phyloP scores from a whole-genome alignment of 2,329 filamentous ascomycete genomes.

The Macrophomina pseudophaseolina region DNA sequence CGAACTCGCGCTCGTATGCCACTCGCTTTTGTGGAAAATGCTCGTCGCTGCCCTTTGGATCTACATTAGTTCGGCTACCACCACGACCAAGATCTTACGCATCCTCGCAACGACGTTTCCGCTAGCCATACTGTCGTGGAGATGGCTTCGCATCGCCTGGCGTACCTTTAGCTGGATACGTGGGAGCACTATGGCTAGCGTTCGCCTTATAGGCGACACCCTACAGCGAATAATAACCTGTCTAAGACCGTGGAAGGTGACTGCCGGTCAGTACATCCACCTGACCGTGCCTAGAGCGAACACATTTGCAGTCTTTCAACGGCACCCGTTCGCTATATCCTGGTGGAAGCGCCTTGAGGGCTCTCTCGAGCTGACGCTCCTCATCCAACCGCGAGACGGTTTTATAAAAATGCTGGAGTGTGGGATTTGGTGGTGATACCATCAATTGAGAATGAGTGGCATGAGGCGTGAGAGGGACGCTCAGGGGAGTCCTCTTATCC shows the following conservation, averaged over 20 bases:
- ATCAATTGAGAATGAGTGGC: no score
- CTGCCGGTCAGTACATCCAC: slow-evolving; percentile 31
- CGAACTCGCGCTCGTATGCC: background rate
- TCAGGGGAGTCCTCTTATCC: no score
- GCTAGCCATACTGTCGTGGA: background rate
- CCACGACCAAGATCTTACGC: background rate
- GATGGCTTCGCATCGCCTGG: background rate
- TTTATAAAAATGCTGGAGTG: slow-evolving; percentile 29
- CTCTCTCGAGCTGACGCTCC: slow-evolving; percentile 22
- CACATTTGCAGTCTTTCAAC: slow-evolving; percentile 29
- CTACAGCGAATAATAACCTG: slow-evolving; percentile 28
- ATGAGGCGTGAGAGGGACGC: no score
- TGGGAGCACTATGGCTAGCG: background rate
- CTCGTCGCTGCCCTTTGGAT: background rate
- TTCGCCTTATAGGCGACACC: background rate
- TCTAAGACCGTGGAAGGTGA: slow-evolving; percentile 29
- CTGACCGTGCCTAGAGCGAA: slow-evolving; percentile 27
- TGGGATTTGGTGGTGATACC: no score
- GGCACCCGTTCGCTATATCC: slow-evolving; percentile 44
- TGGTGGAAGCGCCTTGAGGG: slow-evolving; percentile 3
- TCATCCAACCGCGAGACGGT: slow-evolving; percentile 27
- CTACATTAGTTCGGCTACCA: background rate
- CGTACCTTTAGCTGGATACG: background rate
- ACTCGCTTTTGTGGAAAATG: background rate
- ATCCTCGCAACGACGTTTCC: background rate